These are phyloP conservation scores for Cercospora zeae-maydis DNA, from an alignment of 2,329 filamentous ascomycete genomes.

Conservation along the genomic window DNA sequence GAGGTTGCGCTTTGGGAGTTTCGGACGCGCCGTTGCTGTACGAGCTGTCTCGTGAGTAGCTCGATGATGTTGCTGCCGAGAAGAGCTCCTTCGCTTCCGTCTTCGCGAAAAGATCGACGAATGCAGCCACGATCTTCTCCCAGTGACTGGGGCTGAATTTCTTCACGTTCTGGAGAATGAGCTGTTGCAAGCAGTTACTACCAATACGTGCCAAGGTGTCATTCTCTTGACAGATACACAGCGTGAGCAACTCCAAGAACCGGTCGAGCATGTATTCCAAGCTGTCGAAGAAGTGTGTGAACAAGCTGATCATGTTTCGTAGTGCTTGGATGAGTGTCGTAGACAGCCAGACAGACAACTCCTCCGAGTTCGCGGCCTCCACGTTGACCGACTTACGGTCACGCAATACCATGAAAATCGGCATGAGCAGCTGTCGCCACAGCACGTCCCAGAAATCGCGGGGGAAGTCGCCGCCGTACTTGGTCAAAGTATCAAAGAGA, in stretches of 20 bases:
- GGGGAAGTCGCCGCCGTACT: slow-evolving; percentile 87
- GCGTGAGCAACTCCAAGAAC: slow-evolving; percentile 88
- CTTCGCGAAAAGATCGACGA: slow-evolving; percentile 90
- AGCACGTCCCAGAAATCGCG: slow-evolving; percentile 97
- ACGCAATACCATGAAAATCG: slow-evolving; percentile 96
- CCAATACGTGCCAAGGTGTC: slow-evolving; percentile 97
- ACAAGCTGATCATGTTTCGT: slow-evolving; percentile 96
- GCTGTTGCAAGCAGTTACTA: slow-evolving; percentile 93
- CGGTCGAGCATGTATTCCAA: slow-evolving; percentile 97
- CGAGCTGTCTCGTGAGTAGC: slow-evolving; percentile 27
- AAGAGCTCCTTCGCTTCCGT: slow-evolving; percentile 96
- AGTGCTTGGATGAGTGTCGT: slow-evolving; percentile 99
- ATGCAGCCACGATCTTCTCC: slow-evolving; percentile 90
- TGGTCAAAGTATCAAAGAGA: slow-evolving; percentile 89
- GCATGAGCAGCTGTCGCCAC: slow-evolving; percentile 93
- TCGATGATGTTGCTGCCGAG: slow-evolving; percentile 62
- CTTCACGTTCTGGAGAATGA: slow-evolving; percentile 92
- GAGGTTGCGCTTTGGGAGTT: slow-evolving; percentile 15
- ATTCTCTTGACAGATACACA: slow-evolving; percentile 98
- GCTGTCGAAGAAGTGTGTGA: slow-evolving; percentile 96
- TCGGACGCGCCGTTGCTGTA: slow-evolving; percentile 26
- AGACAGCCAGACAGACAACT: slow-evolving; percentile 95
- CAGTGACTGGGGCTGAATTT: slow-evolving; percentile 88
- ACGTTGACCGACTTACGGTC: slow-evolving; percentile 88
- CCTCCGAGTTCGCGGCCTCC: slow-evolving; percentile 91